Base-by-base conservation (phyloP, 2,329 filamentous ascomycete genomes). In the Furcasterigmium sp. region DNA sequence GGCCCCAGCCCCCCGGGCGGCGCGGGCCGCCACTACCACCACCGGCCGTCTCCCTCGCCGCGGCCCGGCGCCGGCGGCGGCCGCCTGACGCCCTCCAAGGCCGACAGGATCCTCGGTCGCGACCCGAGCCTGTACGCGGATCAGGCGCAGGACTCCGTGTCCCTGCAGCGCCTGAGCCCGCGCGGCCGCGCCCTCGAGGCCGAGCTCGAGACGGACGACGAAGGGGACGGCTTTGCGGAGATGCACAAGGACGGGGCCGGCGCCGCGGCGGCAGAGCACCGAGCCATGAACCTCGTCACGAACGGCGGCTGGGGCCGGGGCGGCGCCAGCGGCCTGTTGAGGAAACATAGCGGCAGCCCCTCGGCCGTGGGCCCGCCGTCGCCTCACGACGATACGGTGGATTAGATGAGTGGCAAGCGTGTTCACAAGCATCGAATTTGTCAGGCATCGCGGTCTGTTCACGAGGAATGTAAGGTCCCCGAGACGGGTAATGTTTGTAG, bases 41-140 rank as follows among this genome's bases (percentile, higher is more conserved):
- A 41, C n/a, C 35, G 35, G 8, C 21, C 35, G 17, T 37, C 35
- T 3, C 42, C 45, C 13, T 14, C 19, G 18, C 23, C 29, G 11
- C 41, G 46, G 15, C 38, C 43, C 50, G 37, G 52, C 47, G 29
- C 54, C 50, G 28, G 41, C 32, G 52, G 48, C 8, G 62, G 62
- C 4, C 64, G 64, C 37, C 63, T 64, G 44, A 58, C 62, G 7
- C 69, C 68, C 11, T 78, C 73, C 55, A 81, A 81, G 53, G 78
- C 78, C 6, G 78, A 81, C 52, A 70, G 76, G 23, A 63, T 81
- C 3, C 66, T 81, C 2, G 77, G 78, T 28, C 71, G 77, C 5
- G 76, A 79, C 45, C 75, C 76, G 10, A 74, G 70, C 51, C 57
- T 76, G 13, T 80, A 80, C 51, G 69, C 64, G 9, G 75, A 81